A percentile compares a stretch with the other conserved stretches of the same genome.
Evolutionary conservation across 768 basidiomycete genomes (phyloP).

Genomic region (Podaxis sp.): DNA sequence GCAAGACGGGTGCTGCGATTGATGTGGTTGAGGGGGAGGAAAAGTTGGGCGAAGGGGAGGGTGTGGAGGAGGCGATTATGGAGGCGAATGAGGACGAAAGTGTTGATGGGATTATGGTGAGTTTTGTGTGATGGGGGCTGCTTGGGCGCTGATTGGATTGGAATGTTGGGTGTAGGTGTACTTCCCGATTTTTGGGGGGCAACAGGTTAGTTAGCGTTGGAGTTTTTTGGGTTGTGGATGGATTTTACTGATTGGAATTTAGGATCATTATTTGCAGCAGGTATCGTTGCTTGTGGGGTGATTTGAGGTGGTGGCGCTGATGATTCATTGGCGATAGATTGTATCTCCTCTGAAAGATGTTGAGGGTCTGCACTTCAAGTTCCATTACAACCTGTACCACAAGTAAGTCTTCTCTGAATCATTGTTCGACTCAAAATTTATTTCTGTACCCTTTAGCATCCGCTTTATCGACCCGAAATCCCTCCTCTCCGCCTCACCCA

Average conservation of each 20-base stretch:
- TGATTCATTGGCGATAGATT: slow-evolving; percentile 45
- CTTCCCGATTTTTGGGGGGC: slow-evolving; percentile 92
- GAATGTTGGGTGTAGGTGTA: slow-evolving; percentile 65
- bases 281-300: slow-evolving; percentile 29
- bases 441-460: slow-evolving; percentile 53
- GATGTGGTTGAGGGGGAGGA: slow-evolving; percentile 75
- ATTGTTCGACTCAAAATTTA: neutral
- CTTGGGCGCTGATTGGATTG: neutral
- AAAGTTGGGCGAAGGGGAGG: slow-evolving; percentile 78
- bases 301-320: neutral
- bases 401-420: slow-evolving; percentile 57
- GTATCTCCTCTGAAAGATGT: slow-evolving; percentile 97
- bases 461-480: slow-evolving; percentile 86
- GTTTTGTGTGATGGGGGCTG: slow-evolving; percentile 21
- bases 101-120: slow-evolving; percentile 94
- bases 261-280: slow-evolving; percentile 98
- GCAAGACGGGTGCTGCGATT: slow-evolving; percentile 63
- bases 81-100: slow-evolving; percentile 87
- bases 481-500: slow-evolving; percentile 47
- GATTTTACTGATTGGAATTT: slow-evolving; percentile 10
- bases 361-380: slow-evolving; percentile 95
- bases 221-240: neutral
- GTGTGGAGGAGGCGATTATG: slow-evolving; percentile 94
- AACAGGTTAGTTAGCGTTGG: slow-evolving; percentile 58
- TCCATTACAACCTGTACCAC: slow-evolving; percentile 92